These are phyloP conservation scores for Anthoceros angustus DNA, from an alignment of 225 moss, liverwort and hornwort species.

Conservation along the genomic window DNA sequence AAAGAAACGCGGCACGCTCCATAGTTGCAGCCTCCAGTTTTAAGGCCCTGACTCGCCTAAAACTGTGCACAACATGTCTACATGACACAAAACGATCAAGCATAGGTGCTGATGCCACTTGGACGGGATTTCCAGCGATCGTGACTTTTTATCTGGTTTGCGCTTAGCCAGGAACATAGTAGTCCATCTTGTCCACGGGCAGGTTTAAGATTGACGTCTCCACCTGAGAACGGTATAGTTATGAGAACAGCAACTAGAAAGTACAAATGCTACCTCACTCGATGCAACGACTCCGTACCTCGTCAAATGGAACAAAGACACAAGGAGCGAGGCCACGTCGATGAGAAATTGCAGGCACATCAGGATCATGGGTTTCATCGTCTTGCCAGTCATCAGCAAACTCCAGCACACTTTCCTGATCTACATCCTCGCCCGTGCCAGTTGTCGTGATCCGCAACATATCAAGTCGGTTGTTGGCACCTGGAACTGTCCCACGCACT, in stretches of 20 bases:
- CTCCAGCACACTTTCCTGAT: slow-evolving; percentile 41
- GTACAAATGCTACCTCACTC: neutral
- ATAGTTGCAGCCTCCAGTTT: too few species aligned
- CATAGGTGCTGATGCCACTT: too few species aligned
- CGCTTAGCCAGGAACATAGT: slow-evolving; percentile 68
- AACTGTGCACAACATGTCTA: too few species aligned
- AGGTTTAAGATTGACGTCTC: slow-evolving; percentile 83
- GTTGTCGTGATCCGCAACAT: slow-evolving; percentile 62
- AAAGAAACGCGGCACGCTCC: too few species aligned
- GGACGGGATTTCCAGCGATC: too few species aligned
- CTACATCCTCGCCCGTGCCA: slow-evolving; percentile 58
- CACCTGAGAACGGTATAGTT: slow-evolving; percentile 33
- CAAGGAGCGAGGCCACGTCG: slow-evolving; percentile 66
- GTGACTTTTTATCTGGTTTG: neutral
- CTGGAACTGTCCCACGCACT: slow-evolving; percentile 65
- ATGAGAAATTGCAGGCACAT: slow-evolving; percentile 83
- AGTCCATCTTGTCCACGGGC: slow-evolving; percentile 94
- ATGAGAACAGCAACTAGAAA: neutral
- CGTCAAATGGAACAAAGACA: slow-evolving; percentile 92
- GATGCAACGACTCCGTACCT: slow-evolving; percentile 20
- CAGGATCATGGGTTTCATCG: slow-evolving; percentile 77
- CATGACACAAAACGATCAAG: too few species aligned
- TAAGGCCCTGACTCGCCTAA: too few species aligned
- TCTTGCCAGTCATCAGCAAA: slow-evolving; percentile 72
- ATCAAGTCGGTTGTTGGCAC: slow-evolving; percentile 81